Evolutionary conservation across 306 rosid species (phyloP), one percentile per base, ranked within the genome.

Genomic region (Lathyrus oleraceus): DNA sequence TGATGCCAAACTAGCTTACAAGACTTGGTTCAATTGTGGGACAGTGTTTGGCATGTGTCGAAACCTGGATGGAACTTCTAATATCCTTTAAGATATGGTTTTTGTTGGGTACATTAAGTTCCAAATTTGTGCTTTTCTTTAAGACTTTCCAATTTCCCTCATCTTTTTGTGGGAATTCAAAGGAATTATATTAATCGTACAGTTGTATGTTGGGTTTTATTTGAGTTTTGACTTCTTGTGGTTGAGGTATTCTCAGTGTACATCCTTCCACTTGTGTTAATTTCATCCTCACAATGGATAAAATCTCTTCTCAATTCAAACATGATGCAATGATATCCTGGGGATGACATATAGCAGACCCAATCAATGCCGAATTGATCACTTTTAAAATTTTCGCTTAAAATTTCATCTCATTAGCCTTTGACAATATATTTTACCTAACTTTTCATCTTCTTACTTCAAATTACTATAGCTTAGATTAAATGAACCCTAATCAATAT

Each of bases 81-180:
- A 76, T 65, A 82, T 74, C 85, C 48, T 52, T 2, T 16, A 2
- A 61, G 91, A 86, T 87, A 67, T 65, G 85, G 61, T 81, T 84
- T 59, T 82, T 82, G 91, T 68, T 78, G 72, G 73, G 15, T 23
- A 47, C 68, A 53, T 7, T 65, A 16, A 58, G 58, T 61, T 81
- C 82, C 82, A 77, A 84, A 56, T 60, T 81, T 45, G 32, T 76
- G 73, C 94, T 90, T 90, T 86, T 57, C 48, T 23, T 52, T 36
- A 30, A 20, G 75, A 28, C 39, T 35, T 35, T 7, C 39, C 39
- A 35, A 51, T 49, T 43, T 44, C 15, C 11, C 5, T 11, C 11
- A 9, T 47, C 3, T 47, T n/a, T 47, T 47, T 15, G 4, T n/a
- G 5, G 10, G 3, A n/a, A 47, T 47, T 47, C 7, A 4, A n/a